phyloP scores from a whole-genome alignment of 2,329 filamentous ascomycete genomes.

The Pseudocercospora fuligena region DNA sequence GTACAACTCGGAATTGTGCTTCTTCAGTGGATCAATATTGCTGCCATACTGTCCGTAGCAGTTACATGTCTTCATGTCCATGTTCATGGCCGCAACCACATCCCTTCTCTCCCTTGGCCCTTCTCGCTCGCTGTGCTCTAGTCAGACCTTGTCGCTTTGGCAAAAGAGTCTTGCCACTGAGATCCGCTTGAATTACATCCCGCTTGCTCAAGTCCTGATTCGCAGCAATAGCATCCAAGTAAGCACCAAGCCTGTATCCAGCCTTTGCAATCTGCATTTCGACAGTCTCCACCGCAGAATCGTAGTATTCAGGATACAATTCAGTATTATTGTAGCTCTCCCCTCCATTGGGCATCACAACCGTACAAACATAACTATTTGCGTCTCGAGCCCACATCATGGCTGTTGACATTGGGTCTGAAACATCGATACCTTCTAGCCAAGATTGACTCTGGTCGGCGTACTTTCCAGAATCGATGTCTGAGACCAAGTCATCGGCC shows the following conservation, averaged over 20 bases:
- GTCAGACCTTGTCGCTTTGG: slow-evolving; percentile 13
- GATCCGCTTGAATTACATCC: slow-evolving; percentile 4
- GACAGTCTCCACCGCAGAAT: slow-evolving; percentile 45
- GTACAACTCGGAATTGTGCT: too few species aligned
- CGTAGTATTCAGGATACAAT: slow-evolving; percentile 35
- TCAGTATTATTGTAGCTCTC: slow-evolving; percentile 37
- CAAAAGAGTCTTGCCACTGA: slow-evolving; percentile 14
- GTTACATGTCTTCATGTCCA: neutral
- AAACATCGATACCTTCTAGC: slow-evolving; percentile 44
- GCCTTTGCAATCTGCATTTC: slow-evolving; percentile 52
- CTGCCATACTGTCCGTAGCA: neutral
- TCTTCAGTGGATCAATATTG: neutral
- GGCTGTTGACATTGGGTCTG: slow-evolving; percentile 43
- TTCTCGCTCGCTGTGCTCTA: slow-evolving; percentile 9
- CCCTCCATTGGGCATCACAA: slow-evolving; percentile 47
- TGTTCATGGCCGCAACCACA: slow-evolving; percentile 15
- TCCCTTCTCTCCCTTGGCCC: slow-evolving; percentile 8
- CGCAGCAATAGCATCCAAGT: slow-evolving; percentile 43
- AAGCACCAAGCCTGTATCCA: slow-evolving; percentile 44
- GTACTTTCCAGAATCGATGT: slow-evolving; percentile 49
- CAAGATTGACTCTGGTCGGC: slow-evolving; percentile 40
- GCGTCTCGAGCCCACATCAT: slow-evolving; percentile 50
- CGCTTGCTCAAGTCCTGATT: slow-evolving; percentile 14
- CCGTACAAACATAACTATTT: slow-evolving; percentile 49
- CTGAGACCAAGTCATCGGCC: slow-evolving; percentile 43